Conservation (phyloP, 306 rosid genomes). For the Citrullus mucosospermus region DNA sequence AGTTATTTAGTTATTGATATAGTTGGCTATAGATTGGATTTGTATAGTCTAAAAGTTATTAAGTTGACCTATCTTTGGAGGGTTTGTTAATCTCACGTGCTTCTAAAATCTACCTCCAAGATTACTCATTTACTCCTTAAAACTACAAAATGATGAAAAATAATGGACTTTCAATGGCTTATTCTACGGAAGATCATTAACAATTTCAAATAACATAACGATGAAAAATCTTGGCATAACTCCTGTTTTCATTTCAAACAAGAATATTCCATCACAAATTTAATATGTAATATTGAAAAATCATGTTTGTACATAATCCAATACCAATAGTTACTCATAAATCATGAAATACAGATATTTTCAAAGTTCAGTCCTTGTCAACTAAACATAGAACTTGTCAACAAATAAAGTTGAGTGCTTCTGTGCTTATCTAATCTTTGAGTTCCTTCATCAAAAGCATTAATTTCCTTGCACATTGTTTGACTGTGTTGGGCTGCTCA, state of each 20-base stretch:
- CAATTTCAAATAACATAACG: not conserved
- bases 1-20: no score
- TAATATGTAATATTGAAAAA: not conserved
- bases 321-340: not conserved
- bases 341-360: constrained; percentile 2
- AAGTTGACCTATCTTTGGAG: not conserved
- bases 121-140: not conserved
- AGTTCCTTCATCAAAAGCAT: not conserved
- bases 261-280: no score
- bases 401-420: not conserved
- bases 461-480: constrained; percentile 18
- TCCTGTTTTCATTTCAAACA: no score
- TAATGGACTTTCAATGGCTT: no score
- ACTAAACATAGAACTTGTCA: not conserved
- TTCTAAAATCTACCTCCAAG: not conserved
- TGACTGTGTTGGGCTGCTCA: constrained; percentile 13
- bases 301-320: not conserved
- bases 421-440: not conserved
- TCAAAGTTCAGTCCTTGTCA: not conserved
- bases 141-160: not conserved
- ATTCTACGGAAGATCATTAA: no score
- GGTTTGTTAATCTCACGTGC: not conserved
- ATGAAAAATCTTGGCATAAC: not conserved
- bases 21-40: no score
- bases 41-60: not conserved